Percentiles rank a stretch among this genome's conserved stretches.
Evolutionary conservation across 805 yeast genomes (phyloP).

Genomic region (Candida germanica): DNA sequence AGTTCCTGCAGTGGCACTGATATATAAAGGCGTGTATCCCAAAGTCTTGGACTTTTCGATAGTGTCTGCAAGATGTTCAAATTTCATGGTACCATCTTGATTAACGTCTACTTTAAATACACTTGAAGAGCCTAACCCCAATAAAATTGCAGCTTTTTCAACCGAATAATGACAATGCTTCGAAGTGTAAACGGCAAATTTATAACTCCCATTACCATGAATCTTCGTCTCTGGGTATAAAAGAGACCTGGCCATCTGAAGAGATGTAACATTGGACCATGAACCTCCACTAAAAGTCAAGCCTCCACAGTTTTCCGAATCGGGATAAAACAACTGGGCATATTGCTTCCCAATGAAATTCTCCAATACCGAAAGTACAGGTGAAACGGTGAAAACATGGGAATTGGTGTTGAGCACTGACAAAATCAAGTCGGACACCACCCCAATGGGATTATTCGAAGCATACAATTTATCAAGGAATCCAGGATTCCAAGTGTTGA

Average conservation of each 20-base stretch:
- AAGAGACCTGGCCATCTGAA: slow-evolving; percentile 69
- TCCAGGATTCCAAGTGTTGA: slow-evolving; percentile 85
- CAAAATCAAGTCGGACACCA: slow-evolving; percentile 65
- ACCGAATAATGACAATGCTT: slow-evolving; percentile 77
- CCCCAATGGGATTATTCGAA: slow-evolving; percentile 81
- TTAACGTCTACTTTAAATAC: slow-evolving; percentile 64
- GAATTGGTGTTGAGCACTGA: slow-evolving; percentile 77
- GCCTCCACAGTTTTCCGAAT: slow-evolving; percentile 59
- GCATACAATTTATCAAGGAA: slow-evolving; percentile 83
- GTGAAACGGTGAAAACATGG: slow-evolving; percentile 83
- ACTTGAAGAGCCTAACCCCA: slow-evolving; percentile 64
- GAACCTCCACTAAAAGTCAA: slow-evolving; percentile 85
- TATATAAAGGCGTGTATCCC: slow-evolving; percentile 72
- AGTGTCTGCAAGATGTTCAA: slow-evolving; percentile 40
- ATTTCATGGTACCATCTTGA: slow-evolving; percentile 55
- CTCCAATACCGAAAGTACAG: slow-evolving; percentile 73
- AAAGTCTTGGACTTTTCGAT: slow-evolving; percentile 42
- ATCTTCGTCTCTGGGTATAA: slow-evolving; percentile 67
- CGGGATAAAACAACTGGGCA: slow-evolving; percentile 56
- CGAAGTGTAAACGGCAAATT: slow-evolving; percentile 69
- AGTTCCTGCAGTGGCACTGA: slow-evolving; percentile 86
- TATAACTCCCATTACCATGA: slow-evolving; percentile 49
- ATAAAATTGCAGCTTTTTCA: slow-evolving; percentile 73
- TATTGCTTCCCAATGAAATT: slow-evolving; percentile 64
- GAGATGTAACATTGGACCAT: slow-evolving; percentile 76